Evolutionary conservation across 495 filamentous ascomycete species (phyloP), one percentile per base, ranked within the genome.

Genomic region (Staphylotrichum longicolle): DNA sequence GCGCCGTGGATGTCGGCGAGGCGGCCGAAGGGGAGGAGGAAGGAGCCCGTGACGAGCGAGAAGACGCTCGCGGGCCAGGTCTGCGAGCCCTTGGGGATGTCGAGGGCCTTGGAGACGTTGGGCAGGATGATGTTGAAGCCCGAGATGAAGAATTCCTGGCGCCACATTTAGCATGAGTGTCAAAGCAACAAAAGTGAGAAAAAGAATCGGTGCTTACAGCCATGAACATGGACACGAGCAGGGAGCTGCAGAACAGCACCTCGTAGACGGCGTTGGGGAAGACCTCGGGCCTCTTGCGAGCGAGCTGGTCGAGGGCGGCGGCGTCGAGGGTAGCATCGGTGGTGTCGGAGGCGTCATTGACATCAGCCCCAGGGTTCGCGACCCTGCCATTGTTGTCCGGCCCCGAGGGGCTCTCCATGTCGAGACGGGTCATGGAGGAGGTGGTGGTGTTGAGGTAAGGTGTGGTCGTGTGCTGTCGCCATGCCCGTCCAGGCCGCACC

Each of bases 101-200:
- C 48, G 4, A 95, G 78, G 27, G 85, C 80, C 14, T 72, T 66
- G 33, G 84, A 75, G 9, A 96, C 66, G 0, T 84, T 83, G 8
- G 91, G 91, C 2, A 93, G 74, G 54, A 96, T 79, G 63, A 95
- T 84, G 66, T 90, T 93, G 72, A 92, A 96, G 49, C 91, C 91
- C 46, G 88, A 91, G 41, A 93, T 86, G 69, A 91, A 92, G 73
- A 90, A 96, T 77, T 95, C 85, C 79, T 80, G 61, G 37, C 10
- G 20, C 20, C 20, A 27, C 20, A 27, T 27, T 27, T 27, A 27
- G 20, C 20, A 27, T 27, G 20, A 27, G 20, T 27, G 20, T 27
- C 20, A 27, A 27, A 27, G 20, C 20, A 27, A 1, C 20, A 27
- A 1, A 27, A 27, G 1, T 27, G 20, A 27, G 20, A 27, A 27